A percentile compares a stretch with the other conserved stretches of the same genome.
These are phyloP conservation scores for Russula earlei DNA, from an alignment of 768 basidiomycete species.

Conservation along the genomic window DNA sequence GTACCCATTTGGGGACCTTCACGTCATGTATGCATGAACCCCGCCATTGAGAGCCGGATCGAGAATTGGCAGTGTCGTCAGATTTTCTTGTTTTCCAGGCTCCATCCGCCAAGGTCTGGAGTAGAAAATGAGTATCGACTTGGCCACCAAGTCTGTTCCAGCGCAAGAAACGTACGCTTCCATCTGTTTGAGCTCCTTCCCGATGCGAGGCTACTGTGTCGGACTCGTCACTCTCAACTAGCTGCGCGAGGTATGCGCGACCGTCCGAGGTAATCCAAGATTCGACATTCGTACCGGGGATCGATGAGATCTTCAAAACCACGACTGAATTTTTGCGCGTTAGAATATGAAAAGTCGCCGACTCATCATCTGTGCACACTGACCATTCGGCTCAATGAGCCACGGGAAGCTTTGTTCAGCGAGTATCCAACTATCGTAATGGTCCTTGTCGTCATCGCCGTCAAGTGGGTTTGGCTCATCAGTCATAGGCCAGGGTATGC, in stretches of 20 bases:
- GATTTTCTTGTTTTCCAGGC: conserved; percentile 3
- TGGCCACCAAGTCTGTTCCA: neutral
- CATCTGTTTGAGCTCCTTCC: conserved; percentile 17
- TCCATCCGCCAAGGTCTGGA: neutral
- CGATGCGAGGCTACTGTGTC: conserved; percentile 18
- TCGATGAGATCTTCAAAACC: conserved; percentile 54
- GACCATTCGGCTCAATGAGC: conserved; percentile 69
- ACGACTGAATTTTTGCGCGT: conserved; percentile 36
- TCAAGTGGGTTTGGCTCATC: conserved; percentile 32
- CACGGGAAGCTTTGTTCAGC: conserved; percentile 61
- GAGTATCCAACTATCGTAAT: conserved; percentile 64
- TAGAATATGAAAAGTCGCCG: neutral
- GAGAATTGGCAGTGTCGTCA: conserved; percentile 1
- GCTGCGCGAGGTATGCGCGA: conserved; percentile 66
- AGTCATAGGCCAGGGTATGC: conserved; percentile 72
- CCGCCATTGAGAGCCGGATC: conserved; percentile 39
- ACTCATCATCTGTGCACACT: conserved; percentile 17
- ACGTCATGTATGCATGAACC: conserved; percentile 77
- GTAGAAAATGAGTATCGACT: neutral
- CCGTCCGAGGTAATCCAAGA: conserved; percentile 85
- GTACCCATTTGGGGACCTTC: conserved; percentile 66
- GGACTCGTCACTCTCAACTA: conserved; percentile 35
- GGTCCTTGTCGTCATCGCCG: conserved; percentile 27
- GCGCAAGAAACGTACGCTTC: conserved; percentile 3
- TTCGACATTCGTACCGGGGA: conserved; percentile 52